Conservation (phyloP, 2,329 filamentous ascomycete genomes). For the Colletotrichum scovillei region DNA sequence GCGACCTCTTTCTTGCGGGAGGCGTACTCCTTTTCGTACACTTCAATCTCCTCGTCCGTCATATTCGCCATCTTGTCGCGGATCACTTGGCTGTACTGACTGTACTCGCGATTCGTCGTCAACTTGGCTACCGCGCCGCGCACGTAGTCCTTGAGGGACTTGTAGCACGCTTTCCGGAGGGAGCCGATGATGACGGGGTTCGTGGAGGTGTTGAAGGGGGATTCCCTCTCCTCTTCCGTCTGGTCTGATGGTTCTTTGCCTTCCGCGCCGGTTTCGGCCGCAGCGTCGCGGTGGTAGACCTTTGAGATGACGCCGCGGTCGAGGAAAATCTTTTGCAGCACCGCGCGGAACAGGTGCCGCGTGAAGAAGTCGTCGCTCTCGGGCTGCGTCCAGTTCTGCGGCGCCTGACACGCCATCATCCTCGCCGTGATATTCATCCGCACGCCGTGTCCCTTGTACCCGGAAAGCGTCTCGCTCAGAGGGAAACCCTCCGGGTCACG, state of each 20-base stretch:
- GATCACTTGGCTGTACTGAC: constrained; percentile 70
- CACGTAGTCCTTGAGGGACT: constrained; percentile 80
- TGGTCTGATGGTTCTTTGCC: constrained; percentile 33
- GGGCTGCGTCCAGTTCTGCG: constrained; percentile 85
- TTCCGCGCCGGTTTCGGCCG: constrained; percentile 42
- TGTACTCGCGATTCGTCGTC: constrained; percentile 65
- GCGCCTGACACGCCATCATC: constrained; percentile 98
- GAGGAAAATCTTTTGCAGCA: constrained; percentile 92
- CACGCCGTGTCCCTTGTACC: constrained; percentile 71
- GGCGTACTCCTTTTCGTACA: constrained; percentile 74
- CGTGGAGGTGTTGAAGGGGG: constrained; percentile 68
- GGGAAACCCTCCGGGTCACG: constrained; percentile 93
- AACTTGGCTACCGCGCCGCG: constrained; percentile 85
- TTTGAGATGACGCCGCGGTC: constrained; percentile 82
- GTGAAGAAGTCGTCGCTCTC: constrained; percentile 92
- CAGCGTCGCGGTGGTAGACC: constrained; percentile 54
- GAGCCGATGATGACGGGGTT: constrained; percentile 89
- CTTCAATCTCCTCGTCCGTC: constrained; percentile 79
- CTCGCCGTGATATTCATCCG: constrained; percentile 94
- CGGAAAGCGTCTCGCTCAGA: constrained; percentile 80
- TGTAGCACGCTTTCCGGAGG: constrained; percentile 82
- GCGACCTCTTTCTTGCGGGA: constrained; percentile 83
- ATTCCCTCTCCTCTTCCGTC: constrained; percentile 42
- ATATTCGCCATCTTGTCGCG: constrained; percentile 73
- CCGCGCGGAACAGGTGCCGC: constrained; percentile 90